Base-by-base conservation (phyloP, 179 eudicot genomes). In the Drosera spatulata region DNA sequence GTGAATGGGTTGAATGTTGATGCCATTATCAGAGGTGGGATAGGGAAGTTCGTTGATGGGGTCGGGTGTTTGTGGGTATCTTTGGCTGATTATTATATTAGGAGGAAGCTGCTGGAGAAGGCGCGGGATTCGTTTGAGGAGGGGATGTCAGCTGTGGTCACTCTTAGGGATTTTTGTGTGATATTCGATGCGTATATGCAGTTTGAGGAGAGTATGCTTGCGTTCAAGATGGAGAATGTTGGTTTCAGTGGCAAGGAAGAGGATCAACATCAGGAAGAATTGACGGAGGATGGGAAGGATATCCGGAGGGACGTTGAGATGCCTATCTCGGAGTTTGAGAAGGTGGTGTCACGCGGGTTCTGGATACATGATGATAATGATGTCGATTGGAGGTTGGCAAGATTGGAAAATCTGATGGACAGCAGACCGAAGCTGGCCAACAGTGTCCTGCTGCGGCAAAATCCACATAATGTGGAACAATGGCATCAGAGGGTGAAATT, bases 381-480 rank as follows among this genome's bases (percentile, higher is more conserved):
- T 72, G 81, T 88, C 3, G 87, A 93, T 70, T 69, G 82, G 80
- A 71, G 93, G 67, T 63, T 93, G 53, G 93, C 95, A 6, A 73
- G 93, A 63, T 70, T 88, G 73, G 96, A 86, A 66, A 58, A 78
- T 81, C 64, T 93, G 60, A 86, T 86, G 83, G 87, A 84, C 67
- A 78, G 95, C 71, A 77, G 99, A 72, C 96, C 96, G 0, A 96
- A 86, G 61, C 70, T 93, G 59, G 91, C 93, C 5, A 93, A 93
- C 42, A 93, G 99, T 67, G 99, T 93, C 12, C 85, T 93, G 39
- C 83, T 93, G 44, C 76, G 99, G 22, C 96, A 93, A 61, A 93
- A 93, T 49, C 99, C 99, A 2, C 99, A 93, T 63, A 93, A 93
- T 76, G 99, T 93, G 46, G 99, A 93, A 76, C 96, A 93, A 61